Evolutionary conservation across 2,329 filamentous ascomycete species (phyloP), one percentile per base, ranked within the genome.

Genomic region (Venturia oleaginea): DNA sequence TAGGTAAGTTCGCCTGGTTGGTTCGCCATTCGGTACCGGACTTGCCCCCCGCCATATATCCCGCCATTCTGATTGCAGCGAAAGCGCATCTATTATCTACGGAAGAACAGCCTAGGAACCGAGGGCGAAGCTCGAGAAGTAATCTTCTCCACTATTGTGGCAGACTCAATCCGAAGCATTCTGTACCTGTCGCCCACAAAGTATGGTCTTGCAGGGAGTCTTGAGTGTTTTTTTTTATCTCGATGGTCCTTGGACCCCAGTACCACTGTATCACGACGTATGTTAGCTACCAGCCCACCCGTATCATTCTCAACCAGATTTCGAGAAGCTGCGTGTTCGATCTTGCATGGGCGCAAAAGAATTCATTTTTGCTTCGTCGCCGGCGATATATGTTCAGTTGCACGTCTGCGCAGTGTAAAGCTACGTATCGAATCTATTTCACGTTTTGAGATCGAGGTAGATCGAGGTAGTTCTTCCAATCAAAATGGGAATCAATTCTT

Each of bases 81-180:
- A 57, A 57, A 57, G 51, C 51, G 27, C 27, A 57, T 57, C 0
- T 57, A 57, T 17, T 15, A 51, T 51, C 46, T 51, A 15, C 46
- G 46, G 46, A 51, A 51, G 46, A 51, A 51, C 46, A 51, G 46
- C 46, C 46, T 51, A 51, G 46, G 46, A 51, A 51, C 24, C 46
- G 46, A 27, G 46, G 46, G 24, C 46, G 46, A 51, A 51, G 46
- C 46, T 51, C 46, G 46, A 51, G 46, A 27, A 51, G 46, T 51
- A 51, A 51, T 17, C 46, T 51, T 27, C 46, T 51, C 24, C 46
- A 51, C 46, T 27, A 4, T 51, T 27, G 22, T 51, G 46, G 46
- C 46, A 51, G 46, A 51, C 46, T 22, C 24, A 27, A 24, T 27
- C 46, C 46, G 46, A 51, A 51, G 46, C 46, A 27, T 51, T 51